Conservation (phyloP, 2,329 filamentous ascomycete species). For the Lachnellula subtilissima region DNA sequence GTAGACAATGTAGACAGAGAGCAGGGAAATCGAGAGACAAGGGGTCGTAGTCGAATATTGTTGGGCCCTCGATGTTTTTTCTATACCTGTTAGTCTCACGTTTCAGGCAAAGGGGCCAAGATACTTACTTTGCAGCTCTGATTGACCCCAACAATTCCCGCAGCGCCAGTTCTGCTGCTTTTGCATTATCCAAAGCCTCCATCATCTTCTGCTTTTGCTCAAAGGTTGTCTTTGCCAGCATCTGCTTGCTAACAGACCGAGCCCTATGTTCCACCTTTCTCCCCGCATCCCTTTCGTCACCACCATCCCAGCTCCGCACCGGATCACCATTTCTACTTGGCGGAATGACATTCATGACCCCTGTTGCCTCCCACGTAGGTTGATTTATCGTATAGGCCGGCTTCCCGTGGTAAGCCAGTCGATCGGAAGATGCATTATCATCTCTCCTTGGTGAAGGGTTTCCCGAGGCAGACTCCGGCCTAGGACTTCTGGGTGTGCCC, state of each 20-base stretch:
- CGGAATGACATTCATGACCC: conserved; percentile 71
- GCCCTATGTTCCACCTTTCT: conserved; percentile 32
- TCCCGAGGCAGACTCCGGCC: conserved; percentile 30
- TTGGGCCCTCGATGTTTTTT: conserved; percentile 51
- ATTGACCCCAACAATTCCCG: conserved; percentile 77
- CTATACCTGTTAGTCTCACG: conserved; percentile 33
- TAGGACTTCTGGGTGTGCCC: conserved; percentile 41
- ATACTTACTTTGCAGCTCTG: conserved; percentile 71
- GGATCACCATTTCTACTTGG: conserved; percentile 44
- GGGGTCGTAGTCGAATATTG: conserved; percentile 76
- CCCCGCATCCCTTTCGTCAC: conserved; percentile 30
- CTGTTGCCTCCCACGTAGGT: conserved; percentile 70
- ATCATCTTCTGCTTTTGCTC: conserved; percentile 59
- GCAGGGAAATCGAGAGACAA: conserved; percentile 81
- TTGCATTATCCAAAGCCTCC: conserved; percentile 73
- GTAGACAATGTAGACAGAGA: conserved; percentile 75
- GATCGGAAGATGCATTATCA: conserved; percentile 25
- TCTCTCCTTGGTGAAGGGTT: conserved; percentile 36
- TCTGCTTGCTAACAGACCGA: conserved; percentile 44
- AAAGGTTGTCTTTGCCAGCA: conserved; percentile 47
- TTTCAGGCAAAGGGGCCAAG: background rate
- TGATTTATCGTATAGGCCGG: conserved; percentile 31
- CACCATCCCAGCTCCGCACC: conserved; percentile 32
- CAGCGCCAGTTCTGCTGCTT: conserved; percentile 78
- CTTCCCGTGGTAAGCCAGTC: conserved; percentile 35